These are phyloP conservation scores for Buddleja alternifolia DNA, from an alignment of 257 asterid species.

Conservation along the genomic window DNA sequence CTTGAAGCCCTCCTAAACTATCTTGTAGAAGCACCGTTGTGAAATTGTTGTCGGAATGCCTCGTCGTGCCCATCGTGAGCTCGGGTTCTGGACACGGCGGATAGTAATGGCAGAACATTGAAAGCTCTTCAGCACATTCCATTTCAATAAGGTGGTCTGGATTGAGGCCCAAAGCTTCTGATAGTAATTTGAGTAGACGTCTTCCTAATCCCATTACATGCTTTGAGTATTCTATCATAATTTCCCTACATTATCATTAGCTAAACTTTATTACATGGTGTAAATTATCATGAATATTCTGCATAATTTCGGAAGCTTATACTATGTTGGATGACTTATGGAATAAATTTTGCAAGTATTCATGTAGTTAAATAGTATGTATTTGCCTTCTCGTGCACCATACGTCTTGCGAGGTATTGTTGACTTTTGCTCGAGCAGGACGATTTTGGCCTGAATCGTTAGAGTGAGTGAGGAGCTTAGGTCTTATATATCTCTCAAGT, in stretches of 20 bases:
- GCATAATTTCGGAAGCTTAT: too few relatives aligned
- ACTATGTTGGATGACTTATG: too few relatives aligned
- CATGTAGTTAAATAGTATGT: too few relatives aligned
- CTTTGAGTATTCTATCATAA: slow-evolving; percentile 15
- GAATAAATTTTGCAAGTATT: too few relatives aligned
- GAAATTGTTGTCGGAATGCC: slow-evolving; percentile 11
- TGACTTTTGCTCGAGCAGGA: too few relatives aligned
- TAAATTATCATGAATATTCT: neutral
- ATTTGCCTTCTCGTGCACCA: too few relatives aligned
- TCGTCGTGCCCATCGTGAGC: neutral
- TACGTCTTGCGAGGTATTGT: too few relatives aligned
- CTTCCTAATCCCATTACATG: neutral
- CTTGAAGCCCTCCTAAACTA: slow-evolving; percentile 22
- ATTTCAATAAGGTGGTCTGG: slow-evolving; percentile 7
- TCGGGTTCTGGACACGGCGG: slow-evolving; percentile 19
- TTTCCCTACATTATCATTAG: slow-evolving; percentile 4
- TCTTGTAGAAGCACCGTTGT: slow-evolving; percentile 26
- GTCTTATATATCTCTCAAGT: too few relatives aligned
- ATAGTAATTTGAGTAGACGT: slow-evolving; percentile 3
- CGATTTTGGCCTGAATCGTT: too few relatives aligned
- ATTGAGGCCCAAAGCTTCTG: slow-evolving; percentile 14
- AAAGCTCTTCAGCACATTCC: slow-evolving; percentile 18
- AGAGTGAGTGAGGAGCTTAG: too few relatives aligned
- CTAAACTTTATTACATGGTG: neutral
- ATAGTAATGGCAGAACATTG: slow-evolving; percentile 1